phyloP scores from a whole-genome alignment of 768 basidiomycete species.

The Chiua virens region DNA sequence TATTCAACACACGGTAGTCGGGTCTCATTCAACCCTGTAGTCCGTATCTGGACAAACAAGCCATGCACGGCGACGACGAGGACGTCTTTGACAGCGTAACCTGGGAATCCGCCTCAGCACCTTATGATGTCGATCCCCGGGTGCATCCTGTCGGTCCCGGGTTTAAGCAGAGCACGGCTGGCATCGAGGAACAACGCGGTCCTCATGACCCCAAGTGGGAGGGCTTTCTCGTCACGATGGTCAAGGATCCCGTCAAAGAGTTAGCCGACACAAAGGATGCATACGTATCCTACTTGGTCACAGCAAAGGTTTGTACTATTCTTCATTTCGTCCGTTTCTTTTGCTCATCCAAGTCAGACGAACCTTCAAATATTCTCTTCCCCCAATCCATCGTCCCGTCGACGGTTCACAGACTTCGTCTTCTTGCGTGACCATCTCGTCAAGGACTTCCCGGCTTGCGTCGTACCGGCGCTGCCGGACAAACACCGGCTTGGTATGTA shows the following conservation, averaged over 20 bases:
- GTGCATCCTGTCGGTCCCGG: slow-evolving; percentile 59
- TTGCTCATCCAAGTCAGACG: slow-evolving; percentile 55
- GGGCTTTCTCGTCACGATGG: slow-evolving; percentile 76
- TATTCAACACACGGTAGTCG: neutral
- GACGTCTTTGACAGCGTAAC: slow-evolving; percentile 91
- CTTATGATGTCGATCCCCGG: slow-evolving; percentile 47
- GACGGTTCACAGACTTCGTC: slow-evolving; percentile 96
- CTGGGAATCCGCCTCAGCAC: slow-evolving; percentile 76
- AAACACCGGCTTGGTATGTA: slow-evolving; percentile 91
- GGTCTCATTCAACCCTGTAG: neutral
- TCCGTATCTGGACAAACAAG: slow-evolving; percentile 1
- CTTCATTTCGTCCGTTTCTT: neutral
- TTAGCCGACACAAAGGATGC: slow-evolving; percentile 96
- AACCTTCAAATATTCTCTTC: slow-evolving; percentile 86
- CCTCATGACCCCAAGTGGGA: slow-evolving; percentile 91
- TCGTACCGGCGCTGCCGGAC: slow-evolving; percentile 95
- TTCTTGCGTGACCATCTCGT: slow-evolving; percentile 87
- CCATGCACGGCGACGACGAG: slow-evolving; percentile 83
- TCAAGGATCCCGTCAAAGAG: slow-evolving; percentile 94
- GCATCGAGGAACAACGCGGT: slow-evolving; percentile 58
- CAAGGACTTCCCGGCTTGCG: slow-evolving; percentile 94
- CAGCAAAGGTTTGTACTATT: slow-evolving; percentile 67
- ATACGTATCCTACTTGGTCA: slow-evolving; percentile 92
- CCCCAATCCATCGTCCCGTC: slow-evolving; percentile 69
- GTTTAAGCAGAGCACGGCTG: slow-evolving; percentile 77